Evolutionary conservation across 225 moss, liverwort and hornwort species (phyloP), one percentile per base, ranked within the genome.

Genomic region (Asterella californica): DNA sequence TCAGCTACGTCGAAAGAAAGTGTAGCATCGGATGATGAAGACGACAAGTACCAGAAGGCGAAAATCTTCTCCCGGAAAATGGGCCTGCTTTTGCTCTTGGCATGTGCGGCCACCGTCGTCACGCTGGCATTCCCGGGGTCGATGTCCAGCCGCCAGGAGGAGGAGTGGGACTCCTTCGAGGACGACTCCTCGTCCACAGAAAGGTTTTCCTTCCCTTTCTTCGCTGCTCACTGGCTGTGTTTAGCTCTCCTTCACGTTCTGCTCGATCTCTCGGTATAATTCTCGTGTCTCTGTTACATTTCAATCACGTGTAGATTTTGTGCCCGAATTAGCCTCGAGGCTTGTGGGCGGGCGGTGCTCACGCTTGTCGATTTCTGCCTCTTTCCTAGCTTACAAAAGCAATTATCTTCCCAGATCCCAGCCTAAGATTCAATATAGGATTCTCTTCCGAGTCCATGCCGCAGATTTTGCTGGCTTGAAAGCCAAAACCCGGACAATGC

Each of bases 21-120:
- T 36, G 73, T 52, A 29, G 49, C 1, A 53, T 50, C 74, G 15
- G 83, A 83, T 67, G 52, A 76, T 0, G 86, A 83, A 30, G 83
- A 86, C 25, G 78, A 81, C 69, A 86, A 86, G 64, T 86, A 86
- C 68, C 80, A 54, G 21, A 86, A 83, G 74, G 29, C 75, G 25
- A 83, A 81, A 73, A 62, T 68, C 9, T 60, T 76, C 25, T 83
- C 83, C 25, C 80, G 73, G 50, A 83, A 75, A 64, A 48, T 86
- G 5, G 75, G 80, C 19, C 48, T 83, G 22, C 69, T 86, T 75
- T 80, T 86, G 30, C 68, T 81, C 29, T 68, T 86, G 21, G 83
- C 78, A 5, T 32, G 80, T 53, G 73, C n/a, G 17, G 47, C 83
- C 34, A 78, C 86, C 0, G 53, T 86, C 6, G 8, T 78, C 30